Conservation (phyloP, 805 yeast species). For the Starmera amethionina region DNA sequence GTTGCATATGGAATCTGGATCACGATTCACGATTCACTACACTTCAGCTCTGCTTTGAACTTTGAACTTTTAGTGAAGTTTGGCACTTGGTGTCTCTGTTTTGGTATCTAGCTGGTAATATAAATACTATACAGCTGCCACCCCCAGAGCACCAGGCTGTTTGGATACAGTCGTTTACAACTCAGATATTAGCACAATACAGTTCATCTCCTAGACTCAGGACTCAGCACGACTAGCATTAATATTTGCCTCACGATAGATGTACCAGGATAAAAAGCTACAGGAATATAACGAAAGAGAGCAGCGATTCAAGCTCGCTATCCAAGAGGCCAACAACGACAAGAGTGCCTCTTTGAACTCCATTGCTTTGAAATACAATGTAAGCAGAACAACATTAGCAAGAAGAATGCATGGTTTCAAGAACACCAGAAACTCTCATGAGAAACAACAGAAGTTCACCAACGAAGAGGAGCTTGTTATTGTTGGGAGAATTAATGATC, state of each 20-base stretch:
- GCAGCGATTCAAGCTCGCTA: constrained; percentile 18
- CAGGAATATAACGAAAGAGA: constrained; percentile 21
- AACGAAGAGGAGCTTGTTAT: constrained; percentile 18
- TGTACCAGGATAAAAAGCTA: constrained; percentile 18
- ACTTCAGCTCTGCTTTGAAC: too few relatives aligned
- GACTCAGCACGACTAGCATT: background rate
- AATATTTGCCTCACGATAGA: background rate
- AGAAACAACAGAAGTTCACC: constrained; percentile 20
- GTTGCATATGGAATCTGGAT: too few relatives aligned
- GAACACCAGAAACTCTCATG: constrained; percentile 19
- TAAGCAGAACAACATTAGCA: constrained; percentile 17
- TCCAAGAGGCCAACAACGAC: constrained; percentile 17
- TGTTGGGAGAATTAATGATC: constrained; percentile 10
- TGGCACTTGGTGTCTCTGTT: too few relatives aligned
- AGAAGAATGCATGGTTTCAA: constrained; percentile 20
- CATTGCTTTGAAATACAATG: constrained; percentile 19
- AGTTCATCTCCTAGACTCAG: background rate
- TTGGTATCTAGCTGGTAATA: too few relatives aligned
- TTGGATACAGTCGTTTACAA: too few relatives aligned
- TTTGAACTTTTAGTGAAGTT: too few relatives aligned
- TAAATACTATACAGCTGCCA: too few relatives aligned
- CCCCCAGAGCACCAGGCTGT: too few relatives aligned
- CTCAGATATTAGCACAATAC: too few relatives aligned
- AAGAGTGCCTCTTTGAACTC: constrained; percentile 19
- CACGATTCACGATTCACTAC: too few relatives aligned